Conservation (phyloP, 352 stramenopile species). For the Blastocystis sp. region DNA sequence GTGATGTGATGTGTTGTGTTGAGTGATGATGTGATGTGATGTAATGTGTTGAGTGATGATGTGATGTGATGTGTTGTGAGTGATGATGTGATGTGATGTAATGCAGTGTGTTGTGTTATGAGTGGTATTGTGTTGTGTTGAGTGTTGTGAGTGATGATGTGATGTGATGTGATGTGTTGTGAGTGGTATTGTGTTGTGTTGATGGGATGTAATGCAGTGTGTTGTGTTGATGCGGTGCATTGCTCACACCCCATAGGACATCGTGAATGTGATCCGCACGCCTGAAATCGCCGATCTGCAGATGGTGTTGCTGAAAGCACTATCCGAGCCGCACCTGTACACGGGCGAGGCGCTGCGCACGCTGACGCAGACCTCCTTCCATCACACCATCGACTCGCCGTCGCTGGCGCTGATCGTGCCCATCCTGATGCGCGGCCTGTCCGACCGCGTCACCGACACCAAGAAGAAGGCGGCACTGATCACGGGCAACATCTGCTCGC, state of each 20-base stretch:
- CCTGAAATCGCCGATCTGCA: constrained; percentile 95
- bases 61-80: no score
- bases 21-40: background rate
- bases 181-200: background rate
- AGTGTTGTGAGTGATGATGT: background rate
- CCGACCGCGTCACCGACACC: constrained; percentile 89
- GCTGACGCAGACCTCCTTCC: constrained; percentile 93
- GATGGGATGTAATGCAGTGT: background rate
- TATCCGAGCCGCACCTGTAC: constrained; percentile 87
- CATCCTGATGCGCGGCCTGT: constrained; percentile 94
- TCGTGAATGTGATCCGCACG: constrained; percentile 95
- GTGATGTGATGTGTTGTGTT: background rate
- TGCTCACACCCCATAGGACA: constrained; percentile 77
- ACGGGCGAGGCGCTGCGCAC: constrained; percentile 90
- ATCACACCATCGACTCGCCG: constrained; percentile 98
- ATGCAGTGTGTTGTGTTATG: no score
- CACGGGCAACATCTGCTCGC: constrained; percentile 96
- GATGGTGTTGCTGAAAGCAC: constrained; percentile 85
- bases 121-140: no score
- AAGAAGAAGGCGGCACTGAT: constrained; percentile 98
- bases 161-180: background rate
- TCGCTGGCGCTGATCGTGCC: constrained; percentile 98
- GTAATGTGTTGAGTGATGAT: background rate
- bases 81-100: background rate
- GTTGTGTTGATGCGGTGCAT: background rate